phyloP scores from a whole-genome alignment of 2,329 filamentous ascomycete genomes.

The Phyllosticta ampelicida region DNA sequence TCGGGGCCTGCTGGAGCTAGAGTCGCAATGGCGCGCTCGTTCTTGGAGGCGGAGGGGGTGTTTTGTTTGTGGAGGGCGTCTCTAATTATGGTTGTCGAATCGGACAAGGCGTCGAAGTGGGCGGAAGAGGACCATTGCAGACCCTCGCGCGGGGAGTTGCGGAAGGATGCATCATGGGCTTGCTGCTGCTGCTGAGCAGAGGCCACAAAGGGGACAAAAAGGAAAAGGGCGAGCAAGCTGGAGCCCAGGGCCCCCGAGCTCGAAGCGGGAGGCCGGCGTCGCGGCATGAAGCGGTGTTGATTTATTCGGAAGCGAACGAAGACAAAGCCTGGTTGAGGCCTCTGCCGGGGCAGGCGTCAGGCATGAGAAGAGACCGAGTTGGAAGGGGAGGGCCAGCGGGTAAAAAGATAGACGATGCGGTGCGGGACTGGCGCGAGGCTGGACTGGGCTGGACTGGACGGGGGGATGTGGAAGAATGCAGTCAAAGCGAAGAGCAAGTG shows the following conservation, averaged over 20 bases:
- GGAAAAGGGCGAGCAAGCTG: conserved; percentile 23
- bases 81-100: conserved; percentile 8
- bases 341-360: conserved; percentile 7
- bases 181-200: conserved; percentile 33
- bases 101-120: conserved; percentile 7
- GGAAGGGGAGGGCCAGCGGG: background rate
- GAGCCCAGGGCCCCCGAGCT: conserved; percentile 23
- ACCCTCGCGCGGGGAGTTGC: conserved; percentile 20
- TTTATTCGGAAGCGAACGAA: conserved; percentile 2
- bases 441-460: background rate
- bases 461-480: conserved; percentile 7
- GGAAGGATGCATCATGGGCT: conserved; percentile 13
- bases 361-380: conserved; percentile 10
- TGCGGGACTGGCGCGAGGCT: background rate
- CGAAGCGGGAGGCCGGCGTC: conserved; percentile 30
- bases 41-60: conserved; percentile 29
- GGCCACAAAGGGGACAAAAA: conserved; percentile 20
- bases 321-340: conserved; percentile 9
- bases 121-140: conserved; percentile 13
- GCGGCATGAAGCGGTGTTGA: conserved; percentile 21
- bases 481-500: conserved; percentile 2
- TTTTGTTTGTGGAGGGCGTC: conserved; percentile 18
- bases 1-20: conserved; percentile 64
- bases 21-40: conserved; percentile 96
- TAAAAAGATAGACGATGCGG: background rate